phyloP scores from a whole-genome alignment of 441 rosid species.

The Cnidoscolus chayamansa region DNA sequence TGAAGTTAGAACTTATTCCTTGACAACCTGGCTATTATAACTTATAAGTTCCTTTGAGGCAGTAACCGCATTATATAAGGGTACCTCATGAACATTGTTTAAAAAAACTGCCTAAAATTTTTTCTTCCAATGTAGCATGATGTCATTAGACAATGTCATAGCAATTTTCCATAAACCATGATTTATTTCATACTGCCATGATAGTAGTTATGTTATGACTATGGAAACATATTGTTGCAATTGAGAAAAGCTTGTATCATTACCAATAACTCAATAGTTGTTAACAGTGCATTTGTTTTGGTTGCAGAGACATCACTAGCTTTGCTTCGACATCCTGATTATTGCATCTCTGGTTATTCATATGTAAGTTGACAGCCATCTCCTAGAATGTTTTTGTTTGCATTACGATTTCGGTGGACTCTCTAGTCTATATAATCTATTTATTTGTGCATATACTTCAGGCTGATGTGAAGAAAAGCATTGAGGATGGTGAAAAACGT shows the following conservation, averaged over 20 bases:
- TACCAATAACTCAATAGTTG: neutral
- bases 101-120: neutral
- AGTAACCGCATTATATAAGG: neutral
- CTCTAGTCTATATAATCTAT: neutral
- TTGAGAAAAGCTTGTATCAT: neutral
- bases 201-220: neutral
- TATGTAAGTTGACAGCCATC: constrained; percentile 51
- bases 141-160: neutral
- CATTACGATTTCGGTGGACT: neutral
- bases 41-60: neutral
- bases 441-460: constrained; percentile 19
- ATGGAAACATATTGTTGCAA: neutral
- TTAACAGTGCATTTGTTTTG: constrained; percentile 14
- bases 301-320: constrained; percentile 76
- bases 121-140: neutral
- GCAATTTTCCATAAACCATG: neutral
- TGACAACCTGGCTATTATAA: neutral
- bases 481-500: constrained; percentile 80
- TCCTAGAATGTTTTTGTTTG: constrained; percentile 11
- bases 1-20: neutral
- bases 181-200: neutral
- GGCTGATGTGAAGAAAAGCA: constrained; percentile 70
- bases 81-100: neutral
- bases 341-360: constrained; percentile 90
- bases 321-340: constrained; percentile 89